Evolutionary conservation across 129 eudicot species (phyloP), one percentile per base, ranked within the genome.

Genomic region (Arctium lappa): DNA sequence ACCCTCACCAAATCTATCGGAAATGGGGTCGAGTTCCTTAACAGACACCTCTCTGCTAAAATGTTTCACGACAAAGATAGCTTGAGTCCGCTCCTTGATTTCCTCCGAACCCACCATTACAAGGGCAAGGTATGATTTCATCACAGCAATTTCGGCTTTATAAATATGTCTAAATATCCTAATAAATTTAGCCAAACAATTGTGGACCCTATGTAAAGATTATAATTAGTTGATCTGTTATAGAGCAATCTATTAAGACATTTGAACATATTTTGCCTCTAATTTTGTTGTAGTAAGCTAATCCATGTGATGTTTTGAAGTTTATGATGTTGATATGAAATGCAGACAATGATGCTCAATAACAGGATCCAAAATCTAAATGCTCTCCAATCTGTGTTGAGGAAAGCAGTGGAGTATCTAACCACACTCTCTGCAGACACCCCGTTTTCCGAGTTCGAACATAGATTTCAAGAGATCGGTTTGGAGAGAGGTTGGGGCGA

Each of bases 401-500:
- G 98, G 78, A 93, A 96, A 80, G 98, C 97, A 39, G 91, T 89
- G 68, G 98, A 93, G 69, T 90, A 91, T 77, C 91, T 96, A 13
- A 79, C 89, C 4, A 90, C 95, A 10, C 92, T 96, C 48, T 86
- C 89, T 48, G 82, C 90, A 3, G 84, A 86, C 2, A 96, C 99
- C 1, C 89, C 92, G 0, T 93, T 87, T 80, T 88, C 90, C 5
- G 91, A 91, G 18, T 93, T 93, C 22, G 97, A 89, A 27, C 91
- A 89, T 77, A 89, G 88, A 80, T 91, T 96, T 76, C 97, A 93
- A 75, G 98, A 91, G 86, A 89, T 96, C 27, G 99, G 99, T 4
- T 69, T 96, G 77, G 99, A 96, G 89, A 89, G 97, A 87, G 99
- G 99, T 10, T 96, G 99, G 99, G 99, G 99, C 16, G 89, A 90